A percentile compares a stretch with the other conserved stretches of the same genome.
Conservation (phyloP, 2,329 filamentous ascomycete species). For the Golovinomyces cichoracearum region DNA sequence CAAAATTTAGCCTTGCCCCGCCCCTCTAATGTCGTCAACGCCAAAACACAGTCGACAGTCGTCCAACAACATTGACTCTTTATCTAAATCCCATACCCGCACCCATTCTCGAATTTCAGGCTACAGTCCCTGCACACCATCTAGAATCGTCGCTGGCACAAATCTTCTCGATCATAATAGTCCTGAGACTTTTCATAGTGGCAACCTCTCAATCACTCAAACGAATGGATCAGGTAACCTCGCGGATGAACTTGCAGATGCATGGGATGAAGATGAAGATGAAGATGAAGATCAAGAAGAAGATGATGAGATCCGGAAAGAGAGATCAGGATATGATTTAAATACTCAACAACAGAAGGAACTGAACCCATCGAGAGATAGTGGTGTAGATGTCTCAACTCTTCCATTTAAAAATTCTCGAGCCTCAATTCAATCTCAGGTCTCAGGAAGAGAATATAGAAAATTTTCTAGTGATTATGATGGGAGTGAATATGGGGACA, state of each 20-base stretch:
- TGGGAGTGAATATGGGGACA: constrained; percentile 48
- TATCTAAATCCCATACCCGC: constrained; percentile 9
- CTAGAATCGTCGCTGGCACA: constrained; percentile 1
- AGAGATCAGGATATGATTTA: constrained; percentile 8
- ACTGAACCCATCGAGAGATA: constrained; percentile 11
- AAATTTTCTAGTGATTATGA: constrained; percentile 36
- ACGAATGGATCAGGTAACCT: constrained; percentile 45
- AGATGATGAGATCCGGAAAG: constrained; percentile 10
- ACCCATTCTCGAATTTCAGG: constrained; percentile 13
- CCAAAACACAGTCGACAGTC: constrained; percentile 33
- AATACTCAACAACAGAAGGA: background rate
- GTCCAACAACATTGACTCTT: constrained; percentile 24
- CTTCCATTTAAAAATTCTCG: constrained; percentile 4
- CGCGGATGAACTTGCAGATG: constrained; percentile 56
- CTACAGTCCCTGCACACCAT: constrained; percentile 11
- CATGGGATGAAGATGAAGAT: constrained; percentile 39
- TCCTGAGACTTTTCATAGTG: constrained; percentile 14
- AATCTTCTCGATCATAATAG: constrained; percentile 9
- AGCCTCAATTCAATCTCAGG: constrained; percentile 4
- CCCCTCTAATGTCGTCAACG: constrained; percentile 23
- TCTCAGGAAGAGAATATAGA: constrained; percentile 18
- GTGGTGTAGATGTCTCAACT: constrained; percentile 13
- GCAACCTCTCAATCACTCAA: constrained; percentile 15
- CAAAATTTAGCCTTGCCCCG: too few relatives aligned
- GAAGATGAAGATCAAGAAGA: constrained; percentile 21